These are phyloP conservation scores for Phlebiopsis flavidoalba DNA, from an alignment of 768 basidiomycete genomes.

Conservation along the genomic window DNA sequence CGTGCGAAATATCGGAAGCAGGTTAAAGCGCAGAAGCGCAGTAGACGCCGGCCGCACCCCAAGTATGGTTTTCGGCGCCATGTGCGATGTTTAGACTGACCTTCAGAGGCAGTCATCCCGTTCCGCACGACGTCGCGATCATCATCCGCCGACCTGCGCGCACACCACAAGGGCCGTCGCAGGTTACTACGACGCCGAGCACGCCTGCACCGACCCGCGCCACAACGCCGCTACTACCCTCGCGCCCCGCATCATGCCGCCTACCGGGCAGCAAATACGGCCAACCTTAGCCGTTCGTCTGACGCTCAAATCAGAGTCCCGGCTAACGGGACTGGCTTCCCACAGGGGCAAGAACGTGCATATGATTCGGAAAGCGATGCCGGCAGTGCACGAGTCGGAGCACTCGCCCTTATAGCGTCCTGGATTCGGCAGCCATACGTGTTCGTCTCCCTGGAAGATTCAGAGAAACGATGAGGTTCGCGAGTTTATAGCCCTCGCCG, in stretches of 20 bases:
- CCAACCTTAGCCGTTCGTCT: constrained; percentile 10
- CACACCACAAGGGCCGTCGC: neutral
- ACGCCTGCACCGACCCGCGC: neutral
- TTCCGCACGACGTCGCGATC: constrained; percentile 2
- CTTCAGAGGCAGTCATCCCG: constrained; percentile 10
- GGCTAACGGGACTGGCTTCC: neutral
- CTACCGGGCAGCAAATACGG: constrained; percentile 21
- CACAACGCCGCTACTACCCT: constrained; percentile 24
- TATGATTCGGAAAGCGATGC: constrained; percentile 24
- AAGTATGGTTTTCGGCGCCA: neutral
- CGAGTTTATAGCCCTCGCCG: neutral
- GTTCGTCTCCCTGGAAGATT: constrained; percentile 43
- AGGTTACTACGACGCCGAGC: too few relatives aligned
- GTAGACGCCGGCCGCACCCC: neutral
- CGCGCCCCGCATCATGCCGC: constrained; percentile 11
- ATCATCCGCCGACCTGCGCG: constrained; percentile 3
- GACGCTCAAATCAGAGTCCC: constrained; percentile 1
- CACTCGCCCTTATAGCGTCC: constrained; percentile 33
- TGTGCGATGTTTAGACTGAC: neutral
- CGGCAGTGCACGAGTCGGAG: constrained; percentile 21
- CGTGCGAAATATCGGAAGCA: neutral
- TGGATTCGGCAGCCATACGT: constrained; percentile 26
- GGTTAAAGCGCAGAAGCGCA: neutral
- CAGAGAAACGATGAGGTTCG: constrained; percentile 38
- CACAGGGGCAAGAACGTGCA: constrained; percentile 45